Evolutionary conservation across 2,329 filamentous ascomycete species (phyloP), one percentile per base, ranked within the genome.

Genomic region (Penicillium sp.): DNA sequence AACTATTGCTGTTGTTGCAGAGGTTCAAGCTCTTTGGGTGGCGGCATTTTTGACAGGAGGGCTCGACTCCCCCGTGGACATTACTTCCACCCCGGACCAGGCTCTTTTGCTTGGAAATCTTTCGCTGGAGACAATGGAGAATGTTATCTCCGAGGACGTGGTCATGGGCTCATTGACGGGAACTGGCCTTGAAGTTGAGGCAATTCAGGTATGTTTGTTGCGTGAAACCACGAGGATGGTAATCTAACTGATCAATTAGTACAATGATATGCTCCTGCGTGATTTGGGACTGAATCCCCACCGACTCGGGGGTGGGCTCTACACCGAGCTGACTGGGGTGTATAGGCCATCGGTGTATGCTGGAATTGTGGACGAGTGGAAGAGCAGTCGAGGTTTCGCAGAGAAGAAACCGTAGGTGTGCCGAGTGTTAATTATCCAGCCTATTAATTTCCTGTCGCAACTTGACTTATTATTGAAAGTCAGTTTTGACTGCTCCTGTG

Each of bases 351-450:
- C 57, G 7, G 63, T 59, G 15, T 70, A 70, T 55, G 56, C 57
- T 19, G 66, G 66, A 10, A 70, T 69, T 21, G 68, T 69, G 25
- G 60, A 68, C 1, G 66, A 70, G 48, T 69, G 65, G 66, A 58
- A n/a, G 31, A 43, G 42, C 19, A 42, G 31, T 27, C 27, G 36
- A 41, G 23, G 25, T 15, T 9, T 33, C 35, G 15, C 19, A 2
- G 19, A 6, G 19, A 33, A 19, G 27, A 35, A 38, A 27, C 1
- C 2, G 23, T 52, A 38, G 41, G 15, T 33, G 12, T 1, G 31
- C 21, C 9, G 13, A 9, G 15, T 45, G 42, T 12, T 13, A 27
- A 33, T 21, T 6, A 31, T 15, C 5, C 12, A 47, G 6, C 5
- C 7, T 36, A 21, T 39, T n/a, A 4, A 27, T 53, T 13, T 41